These are phyloP conservation scores for Laguncularia racemosa DNA, from an alignment of 345 rosid species.

Conservation along the genomic window DNA sequence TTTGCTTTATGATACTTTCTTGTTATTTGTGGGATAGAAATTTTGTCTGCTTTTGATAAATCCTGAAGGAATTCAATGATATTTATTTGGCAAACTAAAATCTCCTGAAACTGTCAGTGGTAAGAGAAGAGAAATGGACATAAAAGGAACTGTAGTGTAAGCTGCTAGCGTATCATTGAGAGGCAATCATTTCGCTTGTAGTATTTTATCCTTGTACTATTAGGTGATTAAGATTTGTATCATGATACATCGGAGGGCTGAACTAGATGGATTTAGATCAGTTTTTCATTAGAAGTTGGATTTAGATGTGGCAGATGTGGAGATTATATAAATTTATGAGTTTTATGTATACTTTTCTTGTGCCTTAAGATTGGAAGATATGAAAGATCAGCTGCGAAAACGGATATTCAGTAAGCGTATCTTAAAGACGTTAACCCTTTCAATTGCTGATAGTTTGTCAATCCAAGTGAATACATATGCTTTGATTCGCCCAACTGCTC, in stretches of 20 bases:
- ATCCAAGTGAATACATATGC: constrained; percentile 80
- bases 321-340: background rate
- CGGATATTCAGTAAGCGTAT: constrained; percentile 77
- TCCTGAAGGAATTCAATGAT: background rate
- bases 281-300: too few species aligned
- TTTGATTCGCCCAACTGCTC: constrained; percentile 69
- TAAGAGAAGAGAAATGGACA: too few species aligned
- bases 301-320: too few species aligned
- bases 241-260: too few species aligned
- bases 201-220: too few species aligned
- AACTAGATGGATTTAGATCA: too few species aligned
- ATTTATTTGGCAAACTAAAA: too few species aligned
- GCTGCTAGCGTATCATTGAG: too few species aligned
- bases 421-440: constrained; percentile 50
- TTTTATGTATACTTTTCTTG: constrained; percentile 1
- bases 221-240: too few species aligned
- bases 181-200: too few species aligned
- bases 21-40: background rate
- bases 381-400: constrained; percentile 86
- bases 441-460: constrained; percentile 53
- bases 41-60: background rate
- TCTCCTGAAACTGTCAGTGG: too few species aligned
- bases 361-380: constrained; percentile 65
- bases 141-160: too few species aligned
- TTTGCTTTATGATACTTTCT: background rate